Evolutionary conservation across 495 filamentous ascomycete species (phyloP).

Genomic region (Aspergillus nidulans): DNA sequence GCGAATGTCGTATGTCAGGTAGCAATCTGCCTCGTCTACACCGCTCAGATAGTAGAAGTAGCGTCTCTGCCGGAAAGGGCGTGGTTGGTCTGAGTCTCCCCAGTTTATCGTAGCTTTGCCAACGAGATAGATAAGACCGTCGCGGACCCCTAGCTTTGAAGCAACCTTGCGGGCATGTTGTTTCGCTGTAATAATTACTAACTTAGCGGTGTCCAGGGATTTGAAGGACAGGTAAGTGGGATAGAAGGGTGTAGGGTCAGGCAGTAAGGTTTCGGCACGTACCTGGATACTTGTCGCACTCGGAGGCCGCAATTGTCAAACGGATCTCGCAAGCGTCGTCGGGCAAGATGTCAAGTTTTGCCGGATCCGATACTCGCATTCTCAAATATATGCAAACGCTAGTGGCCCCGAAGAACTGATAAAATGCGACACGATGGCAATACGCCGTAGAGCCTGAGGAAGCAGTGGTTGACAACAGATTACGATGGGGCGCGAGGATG

Average conservation of each 20-base stretch:
- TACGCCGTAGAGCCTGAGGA: not conserved
- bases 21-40: constrained; percentile 74
- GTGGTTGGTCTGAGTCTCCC: constrained; percentile 76
- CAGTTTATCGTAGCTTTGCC: constrained; percentile 65
- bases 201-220: not conserved
- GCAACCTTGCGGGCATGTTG: constrained; percentile 72
- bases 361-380: constrained; percentile 16
- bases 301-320: constrained; percentile 23
- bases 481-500: not conserved
- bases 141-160: constrained; percentile 53
- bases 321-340: constrained; percentile 32
- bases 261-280: constrained; percentile 8
- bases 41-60: constrained; percentile 94
- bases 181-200: constrained; percentile 54
- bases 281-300: constrained; percentile 45
- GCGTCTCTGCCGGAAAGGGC: constrained; percentile 79
- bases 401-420: not conserved
- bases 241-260: not conserved
- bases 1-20: constrained; percentile 76
- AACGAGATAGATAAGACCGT: constrained; percentile 79
- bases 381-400: not conserved
- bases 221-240: not conserved
- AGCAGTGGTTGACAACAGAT: not conserved
- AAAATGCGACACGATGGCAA: not conserved
- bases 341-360: constrained; percentile 23